A percentile compares a stretch with the other conserved stretches of the same genome.
phyloP scores from a whole-genome alignment of 306 rosid species.

The Lotus japonicus region DNA sequence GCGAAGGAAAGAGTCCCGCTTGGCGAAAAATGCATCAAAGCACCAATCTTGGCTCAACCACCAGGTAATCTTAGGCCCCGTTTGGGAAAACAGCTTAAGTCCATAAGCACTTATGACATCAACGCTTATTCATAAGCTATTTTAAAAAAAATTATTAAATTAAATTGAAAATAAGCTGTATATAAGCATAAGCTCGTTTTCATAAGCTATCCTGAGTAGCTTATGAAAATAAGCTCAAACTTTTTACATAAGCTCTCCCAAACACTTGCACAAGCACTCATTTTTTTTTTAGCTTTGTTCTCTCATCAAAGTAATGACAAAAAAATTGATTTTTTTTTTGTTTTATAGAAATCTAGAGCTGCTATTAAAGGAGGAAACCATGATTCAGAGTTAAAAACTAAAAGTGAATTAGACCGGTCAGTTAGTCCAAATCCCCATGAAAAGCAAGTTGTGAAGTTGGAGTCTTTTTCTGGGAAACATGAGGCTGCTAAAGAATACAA shows the following conservation, averaged over 20 bases:
- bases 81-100: too few species aligned
- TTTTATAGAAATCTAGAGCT: slow-evolving; percentile 36
- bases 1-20: slow-evolving; percentile 61
- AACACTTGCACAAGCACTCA: too few species aligned
- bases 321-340: not conserved
- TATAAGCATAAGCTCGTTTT: too few species aligned
- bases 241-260: too few species aligned
- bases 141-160: too few species aligned
- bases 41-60: slow-evolving; percentile 49
- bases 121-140: too few species aligned
- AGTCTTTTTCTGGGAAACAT: slow-evolving; percentile 16
- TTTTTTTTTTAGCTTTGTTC: too few species aligned
- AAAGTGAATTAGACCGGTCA: slow-evolving; percentile 8
- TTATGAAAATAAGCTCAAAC: too few species aligned
- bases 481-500: slow-evolving; percentile 14
- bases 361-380: slow-evolving; percentile 10
- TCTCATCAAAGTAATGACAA: not conserved
- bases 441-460: not conserved
- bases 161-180: too few species aligned
- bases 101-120: too few species aligned
- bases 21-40: slow-evolving; percentile 42
- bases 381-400: slow-evolving; percentile 17
- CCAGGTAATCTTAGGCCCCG: slow-evolving; percentile 53
- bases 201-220: too few species aligned
- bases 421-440: slow-evolving; percentile 14